These are phyloP conservation scores for Kuraishia ogatae DNA, from an alignment of 805 yeast genomes.

Conservation along the genomic window DNA sequence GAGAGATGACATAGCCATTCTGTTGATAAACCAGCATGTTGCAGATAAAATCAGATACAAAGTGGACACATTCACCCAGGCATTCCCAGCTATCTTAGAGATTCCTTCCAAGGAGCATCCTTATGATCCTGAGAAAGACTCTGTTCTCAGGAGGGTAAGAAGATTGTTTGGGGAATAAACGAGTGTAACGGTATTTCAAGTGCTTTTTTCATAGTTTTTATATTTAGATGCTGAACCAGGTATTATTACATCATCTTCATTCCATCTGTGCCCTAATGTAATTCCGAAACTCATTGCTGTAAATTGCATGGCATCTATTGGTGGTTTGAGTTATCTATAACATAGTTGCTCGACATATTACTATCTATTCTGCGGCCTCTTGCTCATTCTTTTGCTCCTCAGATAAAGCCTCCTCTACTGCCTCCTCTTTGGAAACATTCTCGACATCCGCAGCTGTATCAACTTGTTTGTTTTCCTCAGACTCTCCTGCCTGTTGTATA, in stretches of 20 bases:
- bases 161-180: slow-evolving; percentile 83
- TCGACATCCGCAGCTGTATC: slow-evolving; percentile 2
- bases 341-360: not conserved
- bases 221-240: not conserved
- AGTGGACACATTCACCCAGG: slow-evolving; percentile 78
- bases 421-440: not conserved
- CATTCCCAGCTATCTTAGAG: slow-evolving; percentile 94
- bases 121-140: slow-evolving; percentile 96
- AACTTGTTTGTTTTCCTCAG: slow-evolving; percentile 1
- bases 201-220: not conserved
- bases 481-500: not conserved
- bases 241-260: not conserved
- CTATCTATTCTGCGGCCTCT: slow-evolving; percentile 2
- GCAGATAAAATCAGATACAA: slow-evolving; percentile 82
- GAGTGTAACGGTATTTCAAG: not conserved
- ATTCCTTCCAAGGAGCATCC: slow-evolving; percentile 99
- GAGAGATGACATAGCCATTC: slow-evolving; percentile 86
- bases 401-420: slow-evolving; percentile 1
- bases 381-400: slow-evolving; percentile 4
- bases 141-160: slow-evolving; percentile 88
- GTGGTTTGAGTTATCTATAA: not conserved
- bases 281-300: not conserved
- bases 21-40: slow-evolving; percentile 87
- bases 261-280: not conserved
- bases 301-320: not conserved